A percentile compares a stretch with the other conserved stretches of the same genome.
These are phyloP conservation scores for Graphilbum ipis-grandicollis DNA, from an alignment of 2,329 filamentous ascomycete genomes.

Conservation along the genomic window DNA sequence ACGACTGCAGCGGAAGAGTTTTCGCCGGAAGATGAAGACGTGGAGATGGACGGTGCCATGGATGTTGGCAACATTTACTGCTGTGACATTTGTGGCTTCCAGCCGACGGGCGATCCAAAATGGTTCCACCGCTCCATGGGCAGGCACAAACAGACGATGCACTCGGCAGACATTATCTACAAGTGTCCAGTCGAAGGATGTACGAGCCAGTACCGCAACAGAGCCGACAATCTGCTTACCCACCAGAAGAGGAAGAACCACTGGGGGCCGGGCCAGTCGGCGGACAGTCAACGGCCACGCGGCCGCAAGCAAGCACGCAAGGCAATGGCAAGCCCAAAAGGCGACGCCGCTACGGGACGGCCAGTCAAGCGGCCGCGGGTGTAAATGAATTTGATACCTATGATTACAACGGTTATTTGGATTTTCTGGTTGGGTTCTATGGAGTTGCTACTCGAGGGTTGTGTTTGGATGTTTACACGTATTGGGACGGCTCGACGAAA, in stretches of 20 bases:
- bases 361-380: constrained; percentile 31
- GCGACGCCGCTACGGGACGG: constrained; percentile 20
- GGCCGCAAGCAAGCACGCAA: background rate
- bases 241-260: constrained; percentile 39
- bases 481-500: too few species aligned
- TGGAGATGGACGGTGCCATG: background rate
- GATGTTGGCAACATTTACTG: constrained; percentile 22
- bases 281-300: background rate
- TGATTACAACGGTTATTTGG: too few species aligned
- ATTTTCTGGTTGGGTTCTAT: too few species aligned
- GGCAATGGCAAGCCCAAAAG: background rate
- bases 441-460: too few species aligned
- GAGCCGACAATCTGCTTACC: constrained; percentile 36
- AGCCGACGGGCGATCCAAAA: constrained; percentile 36
- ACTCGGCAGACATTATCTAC: constrained; percentile 33
- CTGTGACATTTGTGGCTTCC: constrained; percentile 36
- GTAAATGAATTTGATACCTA: background rate
- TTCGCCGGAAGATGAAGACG: background rate
- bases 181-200: constrained; percentile 35
- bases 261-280: constrained; percentile 17
- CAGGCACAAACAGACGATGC: constrained; percentile 38
- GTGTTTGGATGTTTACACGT: too few species aligned
- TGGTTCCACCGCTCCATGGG: constrained; percentile 43
- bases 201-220: constrained; percentile 36
- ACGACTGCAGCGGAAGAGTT: background rate